Evolutionary conservation across 495 filamentous ascomycete genomes (phyloP), one percentile per base, ranked within the genome.

Genomic region (Lasiosphaeris hirsuta): DNA sequence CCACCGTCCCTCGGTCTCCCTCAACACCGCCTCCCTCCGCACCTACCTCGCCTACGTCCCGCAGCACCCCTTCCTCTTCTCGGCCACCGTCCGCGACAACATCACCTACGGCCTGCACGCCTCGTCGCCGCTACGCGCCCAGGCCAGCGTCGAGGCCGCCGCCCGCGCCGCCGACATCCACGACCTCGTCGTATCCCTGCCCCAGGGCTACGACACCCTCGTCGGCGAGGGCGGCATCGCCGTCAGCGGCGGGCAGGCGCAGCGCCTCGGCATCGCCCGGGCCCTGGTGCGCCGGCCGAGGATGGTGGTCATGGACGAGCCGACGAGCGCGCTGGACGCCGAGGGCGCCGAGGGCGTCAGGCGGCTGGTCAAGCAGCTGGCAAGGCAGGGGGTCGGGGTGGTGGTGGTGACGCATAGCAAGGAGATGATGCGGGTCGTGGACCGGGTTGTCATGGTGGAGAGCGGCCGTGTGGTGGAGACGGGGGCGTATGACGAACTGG

Each of bases 251-350:
- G 94, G 94, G 0, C 94, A 98, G 63, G 84, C 85, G 2, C 92
- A 96, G 64, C 80, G 90, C 0, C 59, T 97, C 6, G 84, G 86
- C 4, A 92, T 97, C 53, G 91, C 92, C 2, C 74, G 94, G 1
- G 92, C 93, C 4, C 71, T 97, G 1, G 75, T 88, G 3, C 75
- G 90, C 0, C 70, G 78, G 15, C 90, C 90, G 0, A 76, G 78
- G 40, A 69, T 96, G 7, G 66, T 97, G 15, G 80, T 98, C 0
- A 69, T 97, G 10, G 94, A 98, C 58, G 94, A 97, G 69, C 88
- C 92, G 4, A 97, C 94, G 0, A 88, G 84, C 30, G 85, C 84
- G 35, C 71, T 98, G 10, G 94, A 98, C 66, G 77, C 76, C 0
- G 81, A 84, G 57, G 85, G 78, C n/a, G 87, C 89, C 1, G 81